phyloP scores from a whole-genome alignment of 2,329 filamentous ascomycete species.

The Clonostachys rosea region DNA sequence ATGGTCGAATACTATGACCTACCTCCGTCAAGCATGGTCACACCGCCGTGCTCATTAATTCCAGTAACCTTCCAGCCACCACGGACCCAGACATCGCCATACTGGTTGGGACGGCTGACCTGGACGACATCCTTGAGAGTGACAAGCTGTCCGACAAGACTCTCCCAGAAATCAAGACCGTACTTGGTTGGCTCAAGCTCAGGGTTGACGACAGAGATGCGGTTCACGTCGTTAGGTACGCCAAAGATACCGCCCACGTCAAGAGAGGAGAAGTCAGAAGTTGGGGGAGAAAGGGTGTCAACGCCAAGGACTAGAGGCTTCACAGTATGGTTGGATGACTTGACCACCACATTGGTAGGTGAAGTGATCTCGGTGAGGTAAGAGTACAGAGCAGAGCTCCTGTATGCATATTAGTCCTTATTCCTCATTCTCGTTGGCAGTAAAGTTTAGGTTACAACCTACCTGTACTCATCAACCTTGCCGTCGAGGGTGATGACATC shows the following conservation, averaged over 20 bases:
- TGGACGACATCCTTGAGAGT: conserved; percentile 53
- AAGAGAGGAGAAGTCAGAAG: conserved; percentile 53
- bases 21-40: conserved; percentile 58
- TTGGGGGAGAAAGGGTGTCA: conserved; percentile 53
- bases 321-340: conserved; percentile 49
- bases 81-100: conserved; percentile 65
- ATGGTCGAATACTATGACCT: conserved; percentile 5
- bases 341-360: conserved; percentile 46
- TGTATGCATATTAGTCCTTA: conserved; percentile 10
- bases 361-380: conserved; percentile 59
- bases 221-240: conserved; percentile 56
- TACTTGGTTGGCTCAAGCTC: conserved; percentile 54
- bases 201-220: conserved; percentile 56
- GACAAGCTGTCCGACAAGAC: conserved; percentile 61
- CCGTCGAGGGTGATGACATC: conserved; percentile 59
- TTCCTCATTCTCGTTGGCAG: neutral
- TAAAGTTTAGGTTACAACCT: conserved; percentile 11
- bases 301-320: conserved; percentile 56
- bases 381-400: conserved; percentile 50
- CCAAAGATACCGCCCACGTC: conserved; percentile 63
- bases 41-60: conserved; percentile 55
- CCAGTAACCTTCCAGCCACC: conserved; percentile 62
- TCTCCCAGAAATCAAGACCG: conserved; percentile 73
- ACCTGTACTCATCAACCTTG: conserved; percentile 51
- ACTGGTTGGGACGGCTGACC: conserved; percentile 56